Evolutionary conservation across 148 eudicot species (phyloP).

Genomic region (Rhododendron kiyosumense): DNA sequence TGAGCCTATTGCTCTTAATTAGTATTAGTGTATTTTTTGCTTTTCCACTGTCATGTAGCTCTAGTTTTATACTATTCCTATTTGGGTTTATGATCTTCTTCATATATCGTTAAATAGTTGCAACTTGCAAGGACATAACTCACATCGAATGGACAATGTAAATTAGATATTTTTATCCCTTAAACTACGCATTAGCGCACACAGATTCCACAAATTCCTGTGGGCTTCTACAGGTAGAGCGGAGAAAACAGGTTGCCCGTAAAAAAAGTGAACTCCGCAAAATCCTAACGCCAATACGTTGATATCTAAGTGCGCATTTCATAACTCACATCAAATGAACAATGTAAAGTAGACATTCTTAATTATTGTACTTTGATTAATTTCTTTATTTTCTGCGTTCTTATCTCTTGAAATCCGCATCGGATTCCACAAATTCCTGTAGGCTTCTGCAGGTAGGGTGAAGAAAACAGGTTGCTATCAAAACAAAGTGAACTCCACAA

Average conservation of each 20-base stretch:
- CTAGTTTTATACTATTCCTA: too few species aligned
- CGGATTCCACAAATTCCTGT: too few species aligned
- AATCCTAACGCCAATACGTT: neutral
- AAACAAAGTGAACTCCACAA: neutral
- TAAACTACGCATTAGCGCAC: neutral
- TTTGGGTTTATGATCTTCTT: neutral
- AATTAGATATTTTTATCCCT: neutral
- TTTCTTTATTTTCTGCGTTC: too few species aligned
- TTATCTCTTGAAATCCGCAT: too few species aligned
- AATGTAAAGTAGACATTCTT: neutral
- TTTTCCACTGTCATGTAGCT: too few species aligned
- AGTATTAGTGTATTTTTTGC: too few species aligned
- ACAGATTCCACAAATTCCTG: neutral
- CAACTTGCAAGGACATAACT: neutral
- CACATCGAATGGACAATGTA: neutral
- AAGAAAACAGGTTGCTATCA: neutral
- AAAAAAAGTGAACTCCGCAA: neutral
- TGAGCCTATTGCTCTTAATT: too few species aligned
- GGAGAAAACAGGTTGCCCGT: neutral
- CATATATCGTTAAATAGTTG: neutral
- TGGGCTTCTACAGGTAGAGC: neutral
- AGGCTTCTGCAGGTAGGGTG: neutral
- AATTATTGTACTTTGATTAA: neutral
- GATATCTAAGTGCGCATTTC: neutral
- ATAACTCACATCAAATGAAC: neutral